Base-by-base conservation (phyloP, 2,329 filamentous ascomycete species). In the Blumeriella jaapii region DNA sequence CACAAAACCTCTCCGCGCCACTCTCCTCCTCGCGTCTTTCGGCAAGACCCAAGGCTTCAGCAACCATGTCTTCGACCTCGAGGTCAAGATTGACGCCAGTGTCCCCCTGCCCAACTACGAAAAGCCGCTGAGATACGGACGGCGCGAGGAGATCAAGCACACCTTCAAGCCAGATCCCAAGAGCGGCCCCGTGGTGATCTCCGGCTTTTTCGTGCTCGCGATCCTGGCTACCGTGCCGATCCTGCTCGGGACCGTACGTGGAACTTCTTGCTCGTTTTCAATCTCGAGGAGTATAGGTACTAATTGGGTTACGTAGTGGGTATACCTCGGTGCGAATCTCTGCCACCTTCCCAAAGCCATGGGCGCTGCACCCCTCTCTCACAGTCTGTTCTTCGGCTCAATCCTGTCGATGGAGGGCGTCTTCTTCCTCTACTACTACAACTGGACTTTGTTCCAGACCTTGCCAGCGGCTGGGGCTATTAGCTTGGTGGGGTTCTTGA, bases 371-470 rank as follows among this genome's bases (percentile, higher is more conserved):
- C 89, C 91, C 2, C 50, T 94, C 27, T 79, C 89, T 4, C 89
- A 98, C 57, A 65, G 66, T 18, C 59, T 86, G 20, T 98, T 96
- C 66, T 82, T 93, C 49, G 82, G 82, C 33, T 94, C 86, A 4
- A 75, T 98, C 37, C 42, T 94, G 24, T 76, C 78, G 14, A 82
- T 98, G 67, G 91, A 98, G 60, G 82, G 73, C 11, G 77, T 94
- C 38, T 95, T 98, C 63, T 89, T 91, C 65, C 63, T 94, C 47
- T 98, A 98, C 69, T 96, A 96, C 62, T 80, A 73, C 34, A 74
- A 64, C 54, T 95, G 89, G 87, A 94, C 79, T 54, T 67, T 98
- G 29, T 94, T 96, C 69, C 80, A 94, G 65, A 76, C 75, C 10
- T 67, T 98, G 31, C 87, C 86, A 4, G 77, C 76, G 16, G 76